Conservation (phyloP, 2,329 filamentous ascomycete species). For the Thyridium curvatum region DNA sequence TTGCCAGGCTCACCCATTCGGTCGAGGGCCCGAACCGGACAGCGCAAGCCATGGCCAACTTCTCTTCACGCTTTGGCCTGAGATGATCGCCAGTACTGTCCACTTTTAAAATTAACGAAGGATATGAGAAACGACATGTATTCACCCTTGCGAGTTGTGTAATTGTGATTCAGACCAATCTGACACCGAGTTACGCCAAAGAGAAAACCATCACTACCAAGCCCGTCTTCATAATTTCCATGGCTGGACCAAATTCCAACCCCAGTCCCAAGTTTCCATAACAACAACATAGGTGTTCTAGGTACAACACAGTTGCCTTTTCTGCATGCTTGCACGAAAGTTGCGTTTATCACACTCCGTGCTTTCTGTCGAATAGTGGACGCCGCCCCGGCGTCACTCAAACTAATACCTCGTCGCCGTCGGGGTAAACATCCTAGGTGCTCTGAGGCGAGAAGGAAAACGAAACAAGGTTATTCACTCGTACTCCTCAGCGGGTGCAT, state of each 20-base stretch:
- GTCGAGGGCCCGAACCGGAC: constrained; percentile 52
- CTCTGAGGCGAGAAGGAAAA: constrained; percentile 4
- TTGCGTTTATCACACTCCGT: background rate
- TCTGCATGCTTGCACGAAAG: too few species aligned
- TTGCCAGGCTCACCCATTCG: constrained; percentile 54
- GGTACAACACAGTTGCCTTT: too few species aligned
- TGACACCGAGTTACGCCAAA: too few species aligned
- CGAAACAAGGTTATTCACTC: constrained; percentile 21
- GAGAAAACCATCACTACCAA: too few species aligned
- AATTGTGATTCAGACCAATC: too few species aligned
- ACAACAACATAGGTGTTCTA: too few species aligned
- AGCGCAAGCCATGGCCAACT: constrained; percentile 61
- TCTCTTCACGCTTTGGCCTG: constrained; percentile 72
- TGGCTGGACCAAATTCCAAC: too few species aligned
- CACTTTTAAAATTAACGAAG: constrained; percentile 15
- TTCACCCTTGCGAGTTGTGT: too few species aligned
- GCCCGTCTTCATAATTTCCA: too few species aligned
- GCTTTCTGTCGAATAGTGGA: background rate
- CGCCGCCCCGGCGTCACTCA: background rate
- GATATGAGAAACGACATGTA: constrained; percentile 16
- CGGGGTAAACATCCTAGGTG: constrained; percentile 4
- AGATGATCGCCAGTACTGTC: constrained; percentile 23
- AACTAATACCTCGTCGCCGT: background rate
- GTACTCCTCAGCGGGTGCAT: constrained; percentile 40
- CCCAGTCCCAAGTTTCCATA: too few species aligned